A percentile compares a stretch with the other conserved stretches of the same genome.
These are phyloP conservation scores for Mortierella sp. DNA, from an alignment of 371 early-diverging fungal species.

Conservation along the genomic window DNA sequence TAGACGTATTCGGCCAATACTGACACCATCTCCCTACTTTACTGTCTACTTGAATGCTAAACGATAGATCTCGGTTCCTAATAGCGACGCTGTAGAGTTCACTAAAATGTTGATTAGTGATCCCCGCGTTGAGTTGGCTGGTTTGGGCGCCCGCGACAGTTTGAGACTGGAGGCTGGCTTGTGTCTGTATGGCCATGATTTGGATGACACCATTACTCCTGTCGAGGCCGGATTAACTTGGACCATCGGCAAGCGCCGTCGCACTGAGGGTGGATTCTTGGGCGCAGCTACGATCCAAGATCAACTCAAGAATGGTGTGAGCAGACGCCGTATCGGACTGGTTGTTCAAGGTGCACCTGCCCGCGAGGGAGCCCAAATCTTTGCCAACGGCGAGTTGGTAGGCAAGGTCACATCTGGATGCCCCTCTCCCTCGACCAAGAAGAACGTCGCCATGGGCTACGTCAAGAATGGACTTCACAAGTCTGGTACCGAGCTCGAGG, in stretches of 20 bases:
- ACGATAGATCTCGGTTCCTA: constrained; percentile 86
- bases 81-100: constrained; percentile 73
- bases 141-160: constrained; percentile 95
- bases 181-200: constrained; percentile 96
- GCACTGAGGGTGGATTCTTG: constrained; percentile 93
- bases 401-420: constrained; percentile 94
- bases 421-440: constrained; percentile 93
- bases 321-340: constrained; percentile 90
- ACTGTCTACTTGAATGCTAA: neutral
- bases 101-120: constrained; percentile 80
- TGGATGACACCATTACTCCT: constrained; percentile 93
- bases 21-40: no score
- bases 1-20: no score
- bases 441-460: constrained; percentile 98
- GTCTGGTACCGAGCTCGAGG: constrained; percentile 87
- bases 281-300: constrained; percentile 90
- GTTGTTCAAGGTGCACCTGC: constrained; percentile 97
- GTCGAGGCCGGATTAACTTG: constrained; percentile 95
- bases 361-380: constrained; percentile 85
- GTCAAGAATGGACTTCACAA: constrained; percentile 91
- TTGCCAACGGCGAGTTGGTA: constrained; percentile 68
- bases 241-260: constrained; percentile 95
- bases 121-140: constrained; percentile 91
- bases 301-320: constrained; percentile 88
- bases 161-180: constrained; percentile 97